Evolutionary conservation across 1,139 yeast genomes (phyloP), one percentile per base, ranked within the genome.

Genomic region (Entelexis paramagnoliae): DNA sequence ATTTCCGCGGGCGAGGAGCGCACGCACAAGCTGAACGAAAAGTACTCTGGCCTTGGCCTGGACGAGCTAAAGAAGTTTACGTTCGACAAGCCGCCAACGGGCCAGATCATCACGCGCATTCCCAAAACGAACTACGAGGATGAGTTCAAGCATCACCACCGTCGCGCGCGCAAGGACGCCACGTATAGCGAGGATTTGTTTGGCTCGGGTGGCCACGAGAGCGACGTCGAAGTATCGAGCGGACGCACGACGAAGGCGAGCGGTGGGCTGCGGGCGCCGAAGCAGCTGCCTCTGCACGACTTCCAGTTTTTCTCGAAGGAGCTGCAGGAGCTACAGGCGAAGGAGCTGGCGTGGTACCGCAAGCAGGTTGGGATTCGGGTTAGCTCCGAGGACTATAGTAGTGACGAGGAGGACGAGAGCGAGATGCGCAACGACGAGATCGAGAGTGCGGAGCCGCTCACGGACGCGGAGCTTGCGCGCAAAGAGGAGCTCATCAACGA

Each of bases 21-120:
- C 58, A 91, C 98, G 0, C 79, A 81, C 34, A 76, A 77, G 39
- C 69, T 89, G 63, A 91, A 86, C 66, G 82, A 87, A 51, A 78
- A 83, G 51, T n/a, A 86, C 64, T 88, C 91, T 63, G 79, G 89
- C 0, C 73, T 91, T 41, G 97, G 97, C 10, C 72, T 91, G 29
- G 97, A 91, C 64, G 98, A 91, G 65, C 71, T 91, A 54, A 96
- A 89, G 64, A 86, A 85, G 64, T 88, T 91, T 91, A 89, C 67
- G 96, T 80, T 88, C 16, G 96, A 88, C 60, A 56, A 57, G 39
- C 59, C 59, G 9, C 56, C 60, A 7, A 30, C 54, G 5, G 41
- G 49, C 4, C 51, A 47, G 11, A 48, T 58, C 17, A 42, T 52
- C 16, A 46, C 42, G 19, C 34, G 42, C 20, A 54, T 45, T 17